phyloP scores from a whole-genome alignment of 164 flowering plant species.

The Stephania japonica region DNA sequence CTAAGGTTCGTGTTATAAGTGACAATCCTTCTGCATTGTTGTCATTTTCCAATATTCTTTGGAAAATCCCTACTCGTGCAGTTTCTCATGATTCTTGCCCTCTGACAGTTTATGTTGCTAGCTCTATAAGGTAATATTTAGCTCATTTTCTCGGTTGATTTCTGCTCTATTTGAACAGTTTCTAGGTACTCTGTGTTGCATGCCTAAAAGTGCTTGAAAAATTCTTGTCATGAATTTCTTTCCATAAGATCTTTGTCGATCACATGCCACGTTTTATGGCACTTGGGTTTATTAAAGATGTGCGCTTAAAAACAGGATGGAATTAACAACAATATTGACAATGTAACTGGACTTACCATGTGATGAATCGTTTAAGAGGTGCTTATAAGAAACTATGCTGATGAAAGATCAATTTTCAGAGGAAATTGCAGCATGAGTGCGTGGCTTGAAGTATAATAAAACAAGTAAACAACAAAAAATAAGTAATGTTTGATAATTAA shows the following conservation, averaged over 20 bases:
- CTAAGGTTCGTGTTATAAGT: slow-evolving; percentile 47
- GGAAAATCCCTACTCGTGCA: slow-evolving; percentile 45
- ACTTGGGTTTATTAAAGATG: not conserved
- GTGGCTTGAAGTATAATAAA: no score
- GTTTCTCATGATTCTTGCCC: slow-evolving; percentile 57
- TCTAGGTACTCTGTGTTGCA: not conserved
- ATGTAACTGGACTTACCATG: no score
- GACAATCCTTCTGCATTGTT: slow-evolving; percentile 45
- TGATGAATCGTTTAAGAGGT: no score
- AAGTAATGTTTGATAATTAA: no score
- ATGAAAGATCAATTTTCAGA: no score
- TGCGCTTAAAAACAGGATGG: no score
- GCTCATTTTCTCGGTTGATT: not conserved
- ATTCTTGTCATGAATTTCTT: not conserved
- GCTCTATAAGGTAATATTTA: slow-evolving; percentile 36
- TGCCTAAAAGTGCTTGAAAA: not conserved
- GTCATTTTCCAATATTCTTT: slow-evolving; percentile 36
- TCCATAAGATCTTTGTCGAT: not conserved
- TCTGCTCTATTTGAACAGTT: not conserved
- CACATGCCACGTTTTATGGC: not conserved
- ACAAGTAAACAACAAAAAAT: no score
- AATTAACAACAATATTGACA: no score
- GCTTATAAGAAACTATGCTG: no score
- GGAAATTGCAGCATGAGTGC: no score
- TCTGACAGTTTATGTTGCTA: slow-evolving; percentile 42